Evolutionary conservation across 257 asterid species (phyloP).

Genomic region (Vinca minor): DNA sequence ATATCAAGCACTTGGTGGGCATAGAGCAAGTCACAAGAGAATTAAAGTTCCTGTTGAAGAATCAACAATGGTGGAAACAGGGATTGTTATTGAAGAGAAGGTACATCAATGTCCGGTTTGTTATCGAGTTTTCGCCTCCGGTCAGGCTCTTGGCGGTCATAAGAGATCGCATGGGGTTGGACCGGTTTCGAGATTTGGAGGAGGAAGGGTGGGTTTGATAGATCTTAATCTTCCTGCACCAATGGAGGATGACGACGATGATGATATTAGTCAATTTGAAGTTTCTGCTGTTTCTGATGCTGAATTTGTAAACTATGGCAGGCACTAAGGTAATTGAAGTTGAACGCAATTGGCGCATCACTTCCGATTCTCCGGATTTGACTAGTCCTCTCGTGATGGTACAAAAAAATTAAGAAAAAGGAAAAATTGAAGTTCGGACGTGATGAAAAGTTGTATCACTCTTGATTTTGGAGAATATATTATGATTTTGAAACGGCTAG

Average conservation of each 20-base stretch:
- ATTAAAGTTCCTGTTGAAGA: slow-evolving; percentile 15
- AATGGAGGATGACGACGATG: slow-evolving; percentile 41
- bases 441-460: no score
- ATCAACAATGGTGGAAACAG: slow-evolving; percentile 7
- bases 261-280: no score
- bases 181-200: no score
- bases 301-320: slow-evolving; percentile 22
- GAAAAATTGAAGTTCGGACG: no score
- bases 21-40: slow-evolving; percentile 88
- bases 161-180: slow-evolving; percentile 83
- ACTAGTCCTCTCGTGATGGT: no score
- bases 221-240: slow-evolving; percentile 93
- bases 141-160: slow-evolving; percentile 94
- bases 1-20: slow-evolving; percentile 92
- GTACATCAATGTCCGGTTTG: slow-evolving; percentile 74
- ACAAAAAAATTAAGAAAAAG: no score
- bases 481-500: no score
- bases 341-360: no score
- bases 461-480: no score
- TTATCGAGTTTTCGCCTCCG: slow-evolving; percentile 62
- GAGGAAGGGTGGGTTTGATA: no score
- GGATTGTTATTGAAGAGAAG: slow-evolving; percentile 3
- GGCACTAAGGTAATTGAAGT: no score
- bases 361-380: no score
- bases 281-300: slow-evolving; percentile 56